Base-by-base conservation (phyloP, 495 filamentous ascomycete genomes). In the Podospora conica region DNA sequence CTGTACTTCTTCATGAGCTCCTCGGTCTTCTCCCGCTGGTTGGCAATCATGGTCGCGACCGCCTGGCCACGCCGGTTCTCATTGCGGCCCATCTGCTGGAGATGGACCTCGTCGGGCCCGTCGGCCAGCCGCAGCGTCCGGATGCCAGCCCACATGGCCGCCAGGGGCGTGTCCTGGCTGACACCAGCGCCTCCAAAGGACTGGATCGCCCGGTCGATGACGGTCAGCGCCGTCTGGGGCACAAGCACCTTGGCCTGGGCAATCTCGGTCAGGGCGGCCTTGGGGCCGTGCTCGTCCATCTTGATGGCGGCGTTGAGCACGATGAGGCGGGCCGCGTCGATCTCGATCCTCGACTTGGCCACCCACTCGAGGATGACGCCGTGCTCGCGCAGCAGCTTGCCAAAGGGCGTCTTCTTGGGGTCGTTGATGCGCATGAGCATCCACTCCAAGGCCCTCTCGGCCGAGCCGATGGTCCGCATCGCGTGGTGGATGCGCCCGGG, bases 331-430 rank as follows among this genome's bases (percentile, higher is more conserved):
- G 92, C 91, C 6, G 92, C 87, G 72, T 97, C 93, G 69, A 97
- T 93, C 73, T 96, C 93, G 63, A 97, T 86, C 3, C 93, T 86
- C 4, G 91, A 95, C 75, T 87, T 89, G 58, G 93, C 93, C 18
- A 97, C 88, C 93, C 93, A 96, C 71, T 97, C 92, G 22, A 96
- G 84, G 72, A 97, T 94, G 9, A 96, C 91, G 63, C 93, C 93
- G 76, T 97, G 93, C 69, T 92, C 82, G 60, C 85, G 84, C 56
- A 97, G 82, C 53, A 82, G 80, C 78, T 93, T 89, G 65, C 91
- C 91, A 73, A 97, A 97, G 0, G 93, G 87, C 63, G 88, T 87
- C 82, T 94, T 95, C 70, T 82, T 85, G 22, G 91, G 88, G 77
- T 96, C 92, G 78, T 96, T 97, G 77, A 95, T 88, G 55, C 93